A percentile compares a stretch with the other conserved stretches of the same genome.
Conservation (phyloP, 495 filamentous ascomycete genomes). For the Venustampulla echinocandica region DNA sequence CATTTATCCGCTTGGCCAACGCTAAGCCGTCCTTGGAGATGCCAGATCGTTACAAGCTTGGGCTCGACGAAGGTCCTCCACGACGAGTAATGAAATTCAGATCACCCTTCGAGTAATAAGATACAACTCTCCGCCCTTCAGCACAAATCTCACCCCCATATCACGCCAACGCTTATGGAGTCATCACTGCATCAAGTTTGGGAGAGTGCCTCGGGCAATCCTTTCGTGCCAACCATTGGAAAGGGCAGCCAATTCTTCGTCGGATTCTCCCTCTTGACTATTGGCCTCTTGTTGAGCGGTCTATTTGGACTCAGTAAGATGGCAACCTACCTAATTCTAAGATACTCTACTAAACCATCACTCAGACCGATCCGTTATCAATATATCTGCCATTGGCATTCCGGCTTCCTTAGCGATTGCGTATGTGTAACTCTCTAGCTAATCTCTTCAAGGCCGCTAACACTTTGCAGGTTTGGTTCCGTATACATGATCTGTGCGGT, state of each 20-base stretch:
- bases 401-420: conserved; percentile 85
- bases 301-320: conserved; percentile 76
- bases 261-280: conserved; percentile 66
- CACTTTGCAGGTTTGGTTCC: conserved; percentile 66
- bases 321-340: neutral
- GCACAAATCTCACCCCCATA: neutral
- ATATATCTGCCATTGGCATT: conserved; percentile 67
- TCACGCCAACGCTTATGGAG: conserved; percentile 40
- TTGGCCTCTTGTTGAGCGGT: conserved; percentile 57
- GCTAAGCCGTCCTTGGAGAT: too few species aligned
- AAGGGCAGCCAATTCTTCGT: conserved; percentile 80
- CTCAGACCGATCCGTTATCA: conserved; percentile 77
- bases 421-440: conserved; percentile 43
- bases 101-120: too few species aligned
- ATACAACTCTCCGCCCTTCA: too few species aligned
- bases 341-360: conserved; percentile 6
- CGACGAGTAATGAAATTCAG: too few species aligned
- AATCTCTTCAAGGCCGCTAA: neutral
- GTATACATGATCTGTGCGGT: conserved; percentile 98
- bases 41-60: neutral
- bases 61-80: neutral
- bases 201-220: conserved; percentile 76
- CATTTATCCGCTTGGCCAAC: too few species aligned
- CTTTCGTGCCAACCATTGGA: conserved; percentile 69
- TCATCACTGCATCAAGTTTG: conserved; percentile 77